Evolutionary conservation across 2,329 filamentous ascomycete genomes (phyloP).

Genomic region (Fusarium robinianum): DNA sequence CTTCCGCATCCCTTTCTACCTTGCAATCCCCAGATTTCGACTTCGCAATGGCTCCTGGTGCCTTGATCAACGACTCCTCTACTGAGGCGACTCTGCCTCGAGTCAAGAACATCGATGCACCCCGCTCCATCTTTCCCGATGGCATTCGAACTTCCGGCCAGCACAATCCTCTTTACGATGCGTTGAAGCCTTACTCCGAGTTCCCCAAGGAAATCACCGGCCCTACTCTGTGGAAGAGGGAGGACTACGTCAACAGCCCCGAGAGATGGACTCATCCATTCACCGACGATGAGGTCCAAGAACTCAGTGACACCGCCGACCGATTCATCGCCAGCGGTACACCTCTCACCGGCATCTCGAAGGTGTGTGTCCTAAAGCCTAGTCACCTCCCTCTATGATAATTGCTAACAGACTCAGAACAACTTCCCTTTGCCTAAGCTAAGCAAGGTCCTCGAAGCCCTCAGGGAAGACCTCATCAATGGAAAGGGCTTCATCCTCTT

Average conservation of each 20-base stretch:
- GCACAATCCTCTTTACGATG: slow-evolving; percentile 68
- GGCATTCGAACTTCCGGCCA: slow-evolving; percentile 67
- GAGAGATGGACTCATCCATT: slow-evolving; percentile 78
- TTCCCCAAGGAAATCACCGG: slow-evolving; percentile 75
- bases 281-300: slow-evolving; percentile 66
- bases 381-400: no score
- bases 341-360: slow-evolving; percentile 70
- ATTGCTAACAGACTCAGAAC: slow-evolving; percentile 31
- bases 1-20: neutral
- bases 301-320: slow-evolving; percentile 70
- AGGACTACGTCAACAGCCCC: slow-evolving; percentile 66
- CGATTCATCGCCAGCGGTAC: slow-evolving; percentile 67
- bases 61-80: slow-evolving; percentile 28
- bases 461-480: slow-evolving; percentile 61
- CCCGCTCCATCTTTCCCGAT: slow-evolving; percentile 48
- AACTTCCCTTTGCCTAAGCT: slow-evolving; percentile 52
- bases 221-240: slow-evolving; percentile 72
- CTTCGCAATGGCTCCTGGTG: slow-evolving; percentile 33
- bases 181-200: slow-evolving; percentile 66
- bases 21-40: neutral
- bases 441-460: slow-evolving; percentile 40
- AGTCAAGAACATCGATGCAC: slow-evolving; percentile 34
- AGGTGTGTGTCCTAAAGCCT: slow-evolving; percentile 22
- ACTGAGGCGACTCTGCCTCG: slow-evolving; percentile 20
- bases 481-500: slow-evolving; percentile 91